phyloP scores from a whole-genome alignment of 179 eudicot genomes.

The Heliamphora pulchella region DNA sequence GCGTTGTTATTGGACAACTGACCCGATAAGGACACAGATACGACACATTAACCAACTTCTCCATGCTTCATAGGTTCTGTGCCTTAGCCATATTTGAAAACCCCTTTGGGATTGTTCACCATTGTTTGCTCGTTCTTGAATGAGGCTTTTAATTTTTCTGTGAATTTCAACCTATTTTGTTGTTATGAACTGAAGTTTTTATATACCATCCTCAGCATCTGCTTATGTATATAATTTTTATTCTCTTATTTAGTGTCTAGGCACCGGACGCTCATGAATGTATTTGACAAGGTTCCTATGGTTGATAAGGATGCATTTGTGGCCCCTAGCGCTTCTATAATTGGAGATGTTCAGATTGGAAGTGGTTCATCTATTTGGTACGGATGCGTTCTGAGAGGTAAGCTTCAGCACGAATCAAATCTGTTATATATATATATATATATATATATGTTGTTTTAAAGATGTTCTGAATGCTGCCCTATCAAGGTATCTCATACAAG shows the following conservation, averaged over 20 bases:
- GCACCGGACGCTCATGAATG: conserved; percentile 79
- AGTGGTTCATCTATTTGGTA: conserved; percentile 81
- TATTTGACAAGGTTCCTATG: conserved; percentile 71
- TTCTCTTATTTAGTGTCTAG: conserved; percentile 49
- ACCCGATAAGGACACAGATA: background rate
- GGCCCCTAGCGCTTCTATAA: conserved; percentile 87
- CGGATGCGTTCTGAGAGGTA: conserved; percentile 93
- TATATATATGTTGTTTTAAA: background rate
- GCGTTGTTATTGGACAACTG: background rate
- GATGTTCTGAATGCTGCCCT: background rate
- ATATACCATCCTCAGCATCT: background rate
- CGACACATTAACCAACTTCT: too few relatives aligned
- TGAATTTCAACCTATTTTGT: background rate
- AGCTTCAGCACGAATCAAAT: background rate
- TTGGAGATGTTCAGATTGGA: conserved; percentile 80
- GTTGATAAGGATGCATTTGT: conserved; percentile 83
- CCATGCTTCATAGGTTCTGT: background rate
- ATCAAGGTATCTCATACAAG: background rate
- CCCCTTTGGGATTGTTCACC: background rate
- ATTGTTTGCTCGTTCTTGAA: background rate
- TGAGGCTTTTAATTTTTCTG: background rate
- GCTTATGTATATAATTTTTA: background rate
- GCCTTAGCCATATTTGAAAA: background rate
- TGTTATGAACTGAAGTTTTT: background rate
- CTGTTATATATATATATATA: background rate